Evolutionary conservation across 2,329 filamentous ascomycete species (phyloP), one percentile per base, ranked within the genome.

Genomic region (Moelleriella libera): DNA sequence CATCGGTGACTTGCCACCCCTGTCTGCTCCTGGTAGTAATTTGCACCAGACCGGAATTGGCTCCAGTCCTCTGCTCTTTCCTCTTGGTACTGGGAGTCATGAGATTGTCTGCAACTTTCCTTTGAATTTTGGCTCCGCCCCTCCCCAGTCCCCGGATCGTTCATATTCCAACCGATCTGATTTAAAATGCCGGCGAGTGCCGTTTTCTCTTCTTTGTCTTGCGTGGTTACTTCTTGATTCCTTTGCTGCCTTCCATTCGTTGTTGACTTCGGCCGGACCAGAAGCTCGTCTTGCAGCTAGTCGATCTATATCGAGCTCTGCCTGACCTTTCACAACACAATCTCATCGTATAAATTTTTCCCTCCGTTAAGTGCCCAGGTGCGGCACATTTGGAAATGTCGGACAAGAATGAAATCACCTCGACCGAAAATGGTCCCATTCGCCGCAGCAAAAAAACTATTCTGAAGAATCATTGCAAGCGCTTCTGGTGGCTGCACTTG

Each of bases 401-500:
- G 49, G 63, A 65, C 54, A 68, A 68, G 57, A 50, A 60, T 39
- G 58, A 60, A 44, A 53, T 61, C 48, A 54, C 57, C 30, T 62
- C 67, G 58, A 55, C 57, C 40, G 67, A 72, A 55, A 53, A 53
- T 46, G 57, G 53, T 45, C 50, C 57, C 44, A 30, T 50, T 42
- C 57, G 55, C 51, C 44, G 53, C 14, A 46, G 57, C 46, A 68
- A 67, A 58, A 66, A 62, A 52, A 62, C 66, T 50, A 59, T 60
- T 31, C 64, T 65, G 53, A 63, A 63, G 48, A 63, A 68, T 44
- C 74, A 78, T 58, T 72, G 71, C 59, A 69, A 63, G 57, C 69
- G 66, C 54, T 80, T 74, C 55, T 83, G 79, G 80, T 83, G 79
- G 78, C 55, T 70, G 52, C 70, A 80, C 54, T 59, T 81, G 49